A percentile compares a stretch with the other conserved stretches of the same genome.
These are phyloP conservation scores for Fusarium sp. DNA, from an alignment of 2,329 filamentous ascomycete species.

Conservation along the genomic window DNA sequence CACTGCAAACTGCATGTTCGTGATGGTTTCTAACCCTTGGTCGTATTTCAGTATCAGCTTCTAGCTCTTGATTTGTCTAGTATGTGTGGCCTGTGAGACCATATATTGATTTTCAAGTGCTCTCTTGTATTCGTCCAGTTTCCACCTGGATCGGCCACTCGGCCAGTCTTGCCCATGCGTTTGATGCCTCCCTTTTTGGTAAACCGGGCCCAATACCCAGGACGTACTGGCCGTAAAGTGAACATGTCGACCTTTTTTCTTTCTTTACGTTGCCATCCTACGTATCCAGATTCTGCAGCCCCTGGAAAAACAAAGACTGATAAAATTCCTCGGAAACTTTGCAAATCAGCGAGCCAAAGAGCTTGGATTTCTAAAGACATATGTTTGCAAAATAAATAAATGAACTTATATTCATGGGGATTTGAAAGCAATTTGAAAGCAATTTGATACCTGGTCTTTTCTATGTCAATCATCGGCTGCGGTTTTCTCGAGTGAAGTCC, in stretches of 20 bases:
- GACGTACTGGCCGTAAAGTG: not conserved
- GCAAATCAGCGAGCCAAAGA: not conserved
- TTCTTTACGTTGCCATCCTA: not conserved
- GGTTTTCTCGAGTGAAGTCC: not conserved
- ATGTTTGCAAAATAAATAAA: not conserved
- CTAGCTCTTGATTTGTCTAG: not conserved
- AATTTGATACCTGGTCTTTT: no score
- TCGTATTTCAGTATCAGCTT: not conserved
- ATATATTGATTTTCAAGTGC: slow-evolving; percentile 22
- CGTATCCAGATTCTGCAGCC: not conserved
- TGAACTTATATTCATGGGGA: not conserved
- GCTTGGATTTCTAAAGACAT: no score
- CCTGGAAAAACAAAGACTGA: not conserved
- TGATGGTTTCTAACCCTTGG: not conserved
- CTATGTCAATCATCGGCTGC: not conserved
- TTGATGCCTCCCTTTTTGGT: not conserved
- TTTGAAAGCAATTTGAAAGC: no score
- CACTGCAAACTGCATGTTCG: not conserved
- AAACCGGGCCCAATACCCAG: not conserved
- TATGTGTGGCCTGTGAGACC: not conserved
- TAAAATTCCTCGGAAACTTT: not conserved
- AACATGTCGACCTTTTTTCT: not conserved
- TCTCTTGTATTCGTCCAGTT: not conserved
- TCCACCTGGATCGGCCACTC: not conserved
- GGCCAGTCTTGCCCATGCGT: not conserved